Percentiles rank a stretch among this genome's conserved stretches.
Conservation (phyloP, 2,329 filamentous ascomycete species). For the Bisporella sp. region DNA sequence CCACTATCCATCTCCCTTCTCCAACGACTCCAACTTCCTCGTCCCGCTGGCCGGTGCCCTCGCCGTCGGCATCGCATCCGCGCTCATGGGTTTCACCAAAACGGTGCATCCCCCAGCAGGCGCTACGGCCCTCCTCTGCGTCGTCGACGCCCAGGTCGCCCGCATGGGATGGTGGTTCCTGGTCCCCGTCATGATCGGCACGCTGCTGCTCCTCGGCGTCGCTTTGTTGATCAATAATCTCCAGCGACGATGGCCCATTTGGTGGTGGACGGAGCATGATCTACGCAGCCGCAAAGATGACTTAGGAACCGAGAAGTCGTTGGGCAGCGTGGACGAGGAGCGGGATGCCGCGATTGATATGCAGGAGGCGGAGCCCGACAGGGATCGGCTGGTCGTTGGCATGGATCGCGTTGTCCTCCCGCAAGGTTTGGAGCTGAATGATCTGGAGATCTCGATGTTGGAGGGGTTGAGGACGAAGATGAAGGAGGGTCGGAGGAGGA, state of each 20-base stretch:
- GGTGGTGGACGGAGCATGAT: slow-evolving; percentile 54
- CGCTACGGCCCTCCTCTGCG: slow-evolving; percentile 64
- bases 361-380: too few relatives aligned
- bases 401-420: too few relatives aligned
- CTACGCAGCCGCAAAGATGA: neutral
- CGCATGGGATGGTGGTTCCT: slow-evolving; percentile 63
- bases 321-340: too few relatives aligned
- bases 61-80: slow-evolving; percentile 55
- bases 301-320: too few relatives aligned
- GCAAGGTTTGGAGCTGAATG: too few relatives aligned
- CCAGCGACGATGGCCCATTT: slow-evolving; percentile 54
- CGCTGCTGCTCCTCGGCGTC: slow-evolving; percentile 51
- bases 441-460: too few relatives aligned
- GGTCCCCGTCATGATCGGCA: slow-evolving; percentile 54
- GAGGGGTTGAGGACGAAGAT: too few relatives aligned
- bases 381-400: too few relatives aligned
- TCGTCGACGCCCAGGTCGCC: slow-evolving; percentile 47
- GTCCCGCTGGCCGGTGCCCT: slow-evolving; percentile 60
- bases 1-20: slow-evolving; percentile 32
- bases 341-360: too few relatives aligned
- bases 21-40: slow-evolving; percentile 24
- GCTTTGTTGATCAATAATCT: slow-evolving; percentile 65
- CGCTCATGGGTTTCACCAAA: slow-evolving; percentile 62
- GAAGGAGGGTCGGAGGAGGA: too few relatives aligned
- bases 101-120: slow-evolving; percentile 70